phyloP scores from a whole-genome alignment of 202 grass and related monocot species.

The Carex sylvatica region DNA sequence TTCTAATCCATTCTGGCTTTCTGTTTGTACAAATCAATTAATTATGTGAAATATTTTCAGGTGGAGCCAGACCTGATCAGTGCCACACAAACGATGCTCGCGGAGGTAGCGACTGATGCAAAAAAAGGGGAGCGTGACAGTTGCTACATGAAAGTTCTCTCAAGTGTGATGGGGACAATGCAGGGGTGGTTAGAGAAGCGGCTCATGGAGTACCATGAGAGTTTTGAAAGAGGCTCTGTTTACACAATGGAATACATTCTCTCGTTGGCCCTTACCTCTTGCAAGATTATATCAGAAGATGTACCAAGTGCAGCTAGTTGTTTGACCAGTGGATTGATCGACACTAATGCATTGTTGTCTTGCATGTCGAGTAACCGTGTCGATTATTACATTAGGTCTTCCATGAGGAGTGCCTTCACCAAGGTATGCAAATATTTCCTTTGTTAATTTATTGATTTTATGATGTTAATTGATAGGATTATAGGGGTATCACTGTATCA shows the following conservation, averaged over 20 bases:
- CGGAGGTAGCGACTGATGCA: slow-evolving; percentile 53
- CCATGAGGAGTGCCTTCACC: slow-evolving; percentile 72
- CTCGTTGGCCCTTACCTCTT: slow-evolving; percentile 41
- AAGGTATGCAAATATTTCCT: slow-evolving; percentile 38
- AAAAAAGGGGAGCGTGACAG: slow-evolving; percentile 44
- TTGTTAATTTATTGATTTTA: background rate
- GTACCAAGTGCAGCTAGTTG: slow-evolving; percentile 25
- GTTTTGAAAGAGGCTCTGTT: slow-evolving; percentile 42
- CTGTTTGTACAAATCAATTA: background rate
- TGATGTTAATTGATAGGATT: no score
- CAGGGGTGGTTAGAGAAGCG: slow-evolving; percentile 81
- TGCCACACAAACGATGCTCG: slow-evolving; percentile 54
- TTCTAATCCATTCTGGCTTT: background rate
- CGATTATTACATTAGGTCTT: slow-evolving; percentile 72
- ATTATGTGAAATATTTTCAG: background rate
- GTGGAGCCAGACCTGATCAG: slow-evolving; percentile 58
- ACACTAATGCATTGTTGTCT: background rate
- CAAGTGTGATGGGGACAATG: slow-evolving; percentile 49
- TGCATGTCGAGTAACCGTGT: slow-evolving; percentile 43
- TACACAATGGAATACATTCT: slow-evolving; percentile 58
- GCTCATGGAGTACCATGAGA: slow-evolving; percentile 69
- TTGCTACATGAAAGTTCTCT: slow-evolving; percentile 54
- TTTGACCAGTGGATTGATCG: background rate
- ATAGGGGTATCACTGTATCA: background rate
- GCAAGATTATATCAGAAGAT: slow-evolving; percentile 61